Percentiles rank a stretch among this genome's conserved stretches.
Conservation (phyloP, 208 protist genomes). For the Tetramitus jugosus region DNA sequence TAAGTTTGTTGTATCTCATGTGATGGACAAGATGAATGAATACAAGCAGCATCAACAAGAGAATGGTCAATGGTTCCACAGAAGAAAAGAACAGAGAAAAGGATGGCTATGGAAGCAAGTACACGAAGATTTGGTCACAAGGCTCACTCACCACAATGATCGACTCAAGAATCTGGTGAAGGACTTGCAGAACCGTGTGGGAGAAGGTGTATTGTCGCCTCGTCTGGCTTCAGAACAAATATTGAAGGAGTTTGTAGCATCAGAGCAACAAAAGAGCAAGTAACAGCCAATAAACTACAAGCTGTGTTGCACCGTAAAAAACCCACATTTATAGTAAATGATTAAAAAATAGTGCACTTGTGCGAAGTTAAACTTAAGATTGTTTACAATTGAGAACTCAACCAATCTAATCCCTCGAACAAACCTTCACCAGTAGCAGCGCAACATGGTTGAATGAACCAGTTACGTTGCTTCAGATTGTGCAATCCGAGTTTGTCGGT, state of each 20-base stretch:
- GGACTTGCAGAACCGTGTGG: not conserved
- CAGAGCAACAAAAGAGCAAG: too few relatives aligned
- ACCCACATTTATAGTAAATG: too few relatives aligned
- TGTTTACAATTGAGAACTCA: not conserved
- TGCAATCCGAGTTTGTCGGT: conserved; percentile 88
- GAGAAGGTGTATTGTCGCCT: not conserved
- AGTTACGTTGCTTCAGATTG: conserved; percentile 73
- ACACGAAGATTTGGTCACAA: not conserved
- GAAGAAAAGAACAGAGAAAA: conserved; percentile 1
- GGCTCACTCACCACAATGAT: not conserved
- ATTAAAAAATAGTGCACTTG: too few relatives aligned
- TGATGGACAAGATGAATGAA: not conserved
- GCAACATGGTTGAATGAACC: conserved; percentile 75
- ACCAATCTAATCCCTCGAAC: conserved; percentile 80
- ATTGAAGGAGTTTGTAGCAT: conserved; percentile 2
- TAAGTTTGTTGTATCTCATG: too few relatives aligned
- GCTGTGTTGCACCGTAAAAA: too few relatives aligned
- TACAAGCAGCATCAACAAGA: not conserved
- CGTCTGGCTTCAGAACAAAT: not conserved
- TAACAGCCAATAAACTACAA: too few relatives aligned
- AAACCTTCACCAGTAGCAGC: conserved; percentile 77
- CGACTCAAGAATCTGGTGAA: not conserved
- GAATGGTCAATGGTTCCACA: not conserved
- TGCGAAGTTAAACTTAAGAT: too few relatives aligned
- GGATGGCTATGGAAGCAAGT: conserved; percentile 22